Evolutionary conservation across 176 grass and related monocot species (phyloP).

Genomic region (Otatea glauca): DNA sequence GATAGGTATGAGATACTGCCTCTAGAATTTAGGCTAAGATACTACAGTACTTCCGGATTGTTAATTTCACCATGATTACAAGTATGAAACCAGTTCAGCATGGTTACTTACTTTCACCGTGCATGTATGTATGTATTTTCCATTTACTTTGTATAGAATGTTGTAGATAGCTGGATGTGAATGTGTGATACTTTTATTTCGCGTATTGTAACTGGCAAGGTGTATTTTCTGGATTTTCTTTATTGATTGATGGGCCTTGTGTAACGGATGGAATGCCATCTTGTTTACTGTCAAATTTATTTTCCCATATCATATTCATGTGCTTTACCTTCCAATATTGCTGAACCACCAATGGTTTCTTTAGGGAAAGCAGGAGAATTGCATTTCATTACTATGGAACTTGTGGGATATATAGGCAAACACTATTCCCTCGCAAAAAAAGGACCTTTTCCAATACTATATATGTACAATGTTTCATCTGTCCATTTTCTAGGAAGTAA

Average conservation of each 20-base stretch:
- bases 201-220: background rate
- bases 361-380: background rate
- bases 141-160: too few relatives aligned
- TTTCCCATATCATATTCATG: background rate
- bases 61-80: too few relatives aligned
- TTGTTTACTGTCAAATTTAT: background rate
- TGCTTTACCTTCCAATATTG: background rate
- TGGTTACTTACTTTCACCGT: too few relatives aligned
- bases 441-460: background rate
- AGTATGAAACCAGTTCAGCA: too few relatives aligned
- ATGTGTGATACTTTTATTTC: background rate
- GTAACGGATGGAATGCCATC: too few relatives aligned
- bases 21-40: too few relatives aligned
- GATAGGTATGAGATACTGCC: too few relatives aligned
- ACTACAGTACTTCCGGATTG: too few relatives aligned
- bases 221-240: background rate
- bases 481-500: background rate
- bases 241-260: background rate
- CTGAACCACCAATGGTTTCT: background rate
- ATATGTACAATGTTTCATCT: background rate
- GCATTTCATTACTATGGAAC: background rate
- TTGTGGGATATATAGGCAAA: background rate
- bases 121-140: too few relatives aligned
- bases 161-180: slow-evolving; percentile 22
- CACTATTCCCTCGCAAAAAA: too few relatives aligned